Conservation (phyloP, 495 filamentous ascomycete species). For the Tuber microsphaerosporum region DNA sequence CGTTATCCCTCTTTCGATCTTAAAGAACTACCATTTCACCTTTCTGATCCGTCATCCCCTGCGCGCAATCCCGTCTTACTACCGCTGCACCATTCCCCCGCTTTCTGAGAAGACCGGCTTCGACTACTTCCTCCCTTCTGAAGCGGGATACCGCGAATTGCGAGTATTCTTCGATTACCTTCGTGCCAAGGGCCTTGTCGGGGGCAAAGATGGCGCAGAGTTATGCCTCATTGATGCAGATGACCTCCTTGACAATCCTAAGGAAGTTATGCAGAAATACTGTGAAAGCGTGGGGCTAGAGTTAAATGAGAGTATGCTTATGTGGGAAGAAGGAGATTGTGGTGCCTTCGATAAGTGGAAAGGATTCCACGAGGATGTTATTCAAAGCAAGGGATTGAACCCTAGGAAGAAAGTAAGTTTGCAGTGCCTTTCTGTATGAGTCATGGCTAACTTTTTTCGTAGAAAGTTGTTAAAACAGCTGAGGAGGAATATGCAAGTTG, state of each 20-base stretch:
- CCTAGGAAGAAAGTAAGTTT: slow-evolving; percentile 64
- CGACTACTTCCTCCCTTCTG: slow-evolving; percentile 70
- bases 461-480: slow-evolving; percentile 54
- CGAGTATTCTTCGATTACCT: slow-evolving; percentile 80
- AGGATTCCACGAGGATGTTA: slow-evolving; percentile 92
- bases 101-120: slow-evolving; percentile 75
- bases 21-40: slow-evolving; percentile 80
- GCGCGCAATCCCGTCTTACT: slow-evolving; percentile 80
- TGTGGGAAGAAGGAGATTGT: slow-evolving; percentile 57
- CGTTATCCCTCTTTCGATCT: slow-evolving; percentile 61
- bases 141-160: slow-evolving; percentile 86
- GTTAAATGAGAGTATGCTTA: slow-evolving; percentile 66
- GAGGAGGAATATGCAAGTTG: slow-evolving; percentile 73
- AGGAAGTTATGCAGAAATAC: slow-evolving; percentile 63
- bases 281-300: slow-evolving; percentile 70
- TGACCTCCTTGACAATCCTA: slow-evolving; percentile 78
- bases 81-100: slow-evolving; percentile 90
- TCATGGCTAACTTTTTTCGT: slow-evolving; percentile 42
- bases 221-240: slow-evolving; percentile 94
- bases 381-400: slow-evolving; percentile 65
- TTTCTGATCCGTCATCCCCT: slow-evolving; percentile 94
- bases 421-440: background rate
- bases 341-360: slow-evolving; percentile 82
- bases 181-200: slow-evolving; percentile 54
- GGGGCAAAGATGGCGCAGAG: slow-evolving; percentile 42